Conservation (phyloP, 2,329 filamentous ascomycete species). For the Bipolaris bicolor region DNA sequence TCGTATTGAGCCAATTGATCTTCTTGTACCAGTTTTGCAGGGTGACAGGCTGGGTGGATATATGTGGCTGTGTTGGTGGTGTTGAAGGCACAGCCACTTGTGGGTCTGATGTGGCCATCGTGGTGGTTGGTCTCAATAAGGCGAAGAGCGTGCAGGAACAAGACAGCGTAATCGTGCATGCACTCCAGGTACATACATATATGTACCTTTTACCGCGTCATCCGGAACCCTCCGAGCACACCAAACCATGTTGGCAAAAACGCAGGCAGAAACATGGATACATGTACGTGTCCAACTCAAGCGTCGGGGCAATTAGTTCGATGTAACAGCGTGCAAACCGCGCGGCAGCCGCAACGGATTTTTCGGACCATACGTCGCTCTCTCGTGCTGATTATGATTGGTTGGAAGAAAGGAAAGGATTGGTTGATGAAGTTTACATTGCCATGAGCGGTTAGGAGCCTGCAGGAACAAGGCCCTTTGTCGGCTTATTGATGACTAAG, state of each 20-base stretch:
- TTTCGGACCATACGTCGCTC: neutral
- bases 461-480: conserved; percentile 15
- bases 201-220: neutral
- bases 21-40: conserved; percentile 82
- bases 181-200: conserved; percentile 10
- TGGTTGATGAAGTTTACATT: conserved; percentile 22
- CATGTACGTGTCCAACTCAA: conserved; percentile 6
- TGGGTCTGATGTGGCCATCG: conserved; percentile 11
- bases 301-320: conserved; percentile 6
- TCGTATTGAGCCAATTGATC: conserved; percentile 89
- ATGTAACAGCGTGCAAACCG: conserved; percentile 3
- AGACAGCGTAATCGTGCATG: neutral
- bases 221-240: conserved; percentile 14
- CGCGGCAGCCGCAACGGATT: conserved; percentile 6
- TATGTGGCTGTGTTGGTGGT: conserved; percentile 21
- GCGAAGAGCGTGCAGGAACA: neutral
- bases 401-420: conserved; percentile 3
- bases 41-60: conserved; percentile 25
- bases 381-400: neutral
- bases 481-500: conserved; percentile 8
- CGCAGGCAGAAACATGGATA: conserved; percentile 2
- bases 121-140: neutral
- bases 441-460: conserved; percentile 14
- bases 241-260: conserved; percentile 6
- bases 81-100: neutral